These are phyloP conservation scores for Aspergillus carlsbadensis DNA, from an alignment of 495 filamentous ascomycete species.

Conservation along the genomic window DNA sequence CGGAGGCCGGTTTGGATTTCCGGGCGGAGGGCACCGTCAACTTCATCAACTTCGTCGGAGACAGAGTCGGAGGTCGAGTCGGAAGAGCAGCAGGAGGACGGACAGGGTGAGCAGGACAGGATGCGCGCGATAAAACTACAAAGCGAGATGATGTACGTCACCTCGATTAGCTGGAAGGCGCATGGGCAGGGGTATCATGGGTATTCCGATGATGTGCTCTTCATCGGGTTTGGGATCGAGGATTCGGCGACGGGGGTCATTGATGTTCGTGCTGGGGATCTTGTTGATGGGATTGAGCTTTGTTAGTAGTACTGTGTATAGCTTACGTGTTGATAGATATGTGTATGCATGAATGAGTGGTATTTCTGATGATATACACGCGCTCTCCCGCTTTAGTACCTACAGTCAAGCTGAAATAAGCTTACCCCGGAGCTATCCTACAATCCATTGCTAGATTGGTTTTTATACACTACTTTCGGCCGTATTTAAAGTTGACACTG, in stretches of 20 bases:
- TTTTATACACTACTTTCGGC: no score
- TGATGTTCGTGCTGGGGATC: conserved; percentile 45
- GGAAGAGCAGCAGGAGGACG: no score
- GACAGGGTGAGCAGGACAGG: not conserved
- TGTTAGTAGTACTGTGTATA: conserved; percentile 12
- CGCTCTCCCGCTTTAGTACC: no score
- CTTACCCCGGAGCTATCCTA: no score
- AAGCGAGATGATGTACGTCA: conserved; percentile 51
- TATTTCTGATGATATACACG: no score
- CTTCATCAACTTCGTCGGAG: not conserved
- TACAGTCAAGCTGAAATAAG: no score
- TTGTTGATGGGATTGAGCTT: conserved; percentile 39
- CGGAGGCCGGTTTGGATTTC: conserved; percentile 51
- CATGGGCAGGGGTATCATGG: conserved; percentile 46
- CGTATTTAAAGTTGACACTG: no score
- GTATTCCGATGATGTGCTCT: conserved; percentile 47
- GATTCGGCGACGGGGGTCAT: conserved; percentile 42
- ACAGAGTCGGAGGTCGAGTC: no score
- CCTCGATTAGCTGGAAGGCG: conserved; percentile 51
- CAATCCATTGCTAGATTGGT: no score
- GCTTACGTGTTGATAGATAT: no score
- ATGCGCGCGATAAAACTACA: not conserved
- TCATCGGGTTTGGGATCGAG: conserved; percentile 51
- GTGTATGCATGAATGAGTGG: no score
- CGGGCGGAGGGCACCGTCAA: conserved; percentile 27